phyloP scores from a whole-genome alignment of 2,329 filamentous ascomycete genomes.

The Pseudocercospora crystallina region DNA sequence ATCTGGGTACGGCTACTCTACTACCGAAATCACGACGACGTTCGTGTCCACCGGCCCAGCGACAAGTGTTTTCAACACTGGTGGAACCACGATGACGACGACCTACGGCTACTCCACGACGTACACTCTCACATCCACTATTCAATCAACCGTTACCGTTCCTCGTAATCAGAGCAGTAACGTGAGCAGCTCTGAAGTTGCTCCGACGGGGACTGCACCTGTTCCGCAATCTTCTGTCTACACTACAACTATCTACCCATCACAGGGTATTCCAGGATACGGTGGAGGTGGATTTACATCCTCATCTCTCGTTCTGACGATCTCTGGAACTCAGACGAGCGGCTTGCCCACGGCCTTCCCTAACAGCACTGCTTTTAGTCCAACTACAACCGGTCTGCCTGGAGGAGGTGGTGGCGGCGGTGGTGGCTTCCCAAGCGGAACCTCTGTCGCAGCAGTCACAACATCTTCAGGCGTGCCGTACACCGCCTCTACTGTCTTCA shows the following conservation, averaged over 20 bases:
- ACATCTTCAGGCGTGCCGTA: conserved; percentile 25
- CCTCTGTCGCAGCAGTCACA: conserved; percentile 24
- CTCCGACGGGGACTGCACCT: conserved; percentile 13
- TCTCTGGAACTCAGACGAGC: conserved; percentile 2
- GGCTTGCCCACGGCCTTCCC: background rate
- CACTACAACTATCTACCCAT: too few species aligned
- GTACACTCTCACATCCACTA: conserved; percentile 19
- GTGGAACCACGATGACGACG: conserved; percentile 20
- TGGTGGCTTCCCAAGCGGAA: background rate
- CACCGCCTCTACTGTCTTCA: conserved; percentile 43
- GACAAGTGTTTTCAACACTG: conserved; percentile 16
- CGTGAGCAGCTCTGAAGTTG: conserved; percentile 12
- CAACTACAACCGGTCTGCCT: conserved; percentile 6
- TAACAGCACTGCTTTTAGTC: conserved; percentile 8
- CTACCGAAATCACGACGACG: conserved; percentile 15
- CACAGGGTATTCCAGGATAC: conserved; percentile 1
- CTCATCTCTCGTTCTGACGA: background rate
- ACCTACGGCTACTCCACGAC: conserved; percentile 17
- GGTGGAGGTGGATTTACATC: too few species aligned
- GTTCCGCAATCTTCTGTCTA: background rate
- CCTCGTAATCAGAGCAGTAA: too few species aligned
- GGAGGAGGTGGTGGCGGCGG: background rate
- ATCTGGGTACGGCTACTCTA: conserved; percentile 1
- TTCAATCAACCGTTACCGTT: conserved; percentile 16
- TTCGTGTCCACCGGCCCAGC: conserved; percentile 20